Evolutionary conservation across 495 filamentous ascomycete species (phyloP), one percentile per base, ranked within the genome.

Genomic region (Aspergillus cavernicola): DNA sequence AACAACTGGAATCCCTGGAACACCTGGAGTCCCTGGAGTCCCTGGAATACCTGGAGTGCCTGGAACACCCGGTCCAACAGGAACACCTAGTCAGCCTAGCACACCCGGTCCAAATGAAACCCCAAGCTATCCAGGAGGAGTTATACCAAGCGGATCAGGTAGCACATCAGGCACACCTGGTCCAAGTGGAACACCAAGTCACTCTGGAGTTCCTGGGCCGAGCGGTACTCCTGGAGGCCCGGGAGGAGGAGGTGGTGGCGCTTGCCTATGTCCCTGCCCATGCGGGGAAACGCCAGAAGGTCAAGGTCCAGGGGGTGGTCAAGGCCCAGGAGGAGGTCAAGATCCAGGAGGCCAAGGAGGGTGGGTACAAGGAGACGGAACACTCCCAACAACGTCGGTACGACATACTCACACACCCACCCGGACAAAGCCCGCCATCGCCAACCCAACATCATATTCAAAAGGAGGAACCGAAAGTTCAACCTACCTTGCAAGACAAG

Each of bases 11-110:
- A 36, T 39, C 20, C 38, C 38, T 13, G 45, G 38, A 13, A 33
- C 8, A 6, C 32, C 52, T n/a, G 51, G 51, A 22, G 28, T 9
- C 29, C 28, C 52, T 28, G 52, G 52, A 31, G 26, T 12, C 24
- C 24, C 24, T 28, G n/a, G n/a, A n/a, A n/a, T n/a, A 7, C 43
- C 43, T 22, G 44, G 44, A 13, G 45, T 2, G 6, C 45, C 45
- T 36, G 31, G 45, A 18, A n/a, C n/a, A n/a, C n/a, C n/a, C n/a
- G 23, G 23, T 29, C 26, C 4, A 29, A 6, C 33, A 6, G 33
- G 33, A 36, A 12, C 12, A 12, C 19, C 19, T n/a, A n/a, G n/a
- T n/a, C n/a, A n/a, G n/a, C n/a, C n/a, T n/a, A n/a, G n/a, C n/a
- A n/a, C n/a, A n/a, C n/a, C n/a, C n/a, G n/a, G n/a, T n/a, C n/a